A percentile compares a stretch with the other conserved stretches of the same genome.
phyloP scores from a whole-genome alignment of 2,329 filamentous ascomycete genomes.

The Ramularia collo-cygni region DNA sequence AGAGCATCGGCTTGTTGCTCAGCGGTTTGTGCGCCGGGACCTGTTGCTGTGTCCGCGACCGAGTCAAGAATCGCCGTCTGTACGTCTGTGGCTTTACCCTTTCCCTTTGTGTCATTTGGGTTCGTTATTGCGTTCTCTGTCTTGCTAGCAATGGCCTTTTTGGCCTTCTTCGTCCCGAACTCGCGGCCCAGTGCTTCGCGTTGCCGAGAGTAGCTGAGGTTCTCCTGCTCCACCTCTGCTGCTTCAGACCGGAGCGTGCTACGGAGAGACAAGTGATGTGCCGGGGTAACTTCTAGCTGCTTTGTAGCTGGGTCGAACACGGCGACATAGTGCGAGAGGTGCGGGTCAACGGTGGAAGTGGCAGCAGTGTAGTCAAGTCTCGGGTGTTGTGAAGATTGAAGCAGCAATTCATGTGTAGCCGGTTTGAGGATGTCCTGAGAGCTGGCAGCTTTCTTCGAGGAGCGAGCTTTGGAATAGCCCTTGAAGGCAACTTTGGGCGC shows the following conservation, averaged over 20 bases:
- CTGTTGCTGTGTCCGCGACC: slow-evolving; percentile 55
- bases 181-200: slow-evolving; percentile 65
- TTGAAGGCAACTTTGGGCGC: slow-evolving; percentile 40
- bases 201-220: slow-evolving; percentile 48
- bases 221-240: slow-evolving; percentile 32
- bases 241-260: slow-evolving; percentile 41
- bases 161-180: slow-evolving; percentile 81
- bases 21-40: slow-evolving; percentile 57
- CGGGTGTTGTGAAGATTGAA: slow-evolving; percentile 55
- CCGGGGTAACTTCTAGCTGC: slow-evolving; percentile 48
- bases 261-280: slow-evolving; percentile 50
- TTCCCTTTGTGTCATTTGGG: slow-evolving; percentile 35
- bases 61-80: slow-evolving; percentile 55
- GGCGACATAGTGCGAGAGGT: slow-evolving; percentile 54
- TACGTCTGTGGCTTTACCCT: slow-evolving; percentile 48
- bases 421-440: slow-evolving; percentile 24
- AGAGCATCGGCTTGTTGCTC: slow-evolving; percentile 59
- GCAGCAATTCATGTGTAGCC: slow-evolving; percentile 44
- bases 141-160: slow-evolving; percentile 64
- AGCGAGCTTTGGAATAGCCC: slow-evolving; percentile 37
- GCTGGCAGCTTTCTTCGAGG: slow-evolving; percentile 21
- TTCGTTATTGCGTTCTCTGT: slow-evolving; percentile 62
- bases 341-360: slow-evolving; percentile 34
- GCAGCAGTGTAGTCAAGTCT: slow-evolving; percentile 53
- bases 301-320: slow-evolving; percentile 50